Base-by-base conservation (phyloP, 2,329 filamentous ascomycete genomes). In the Torrubiellomyces zombiae region DNA sequence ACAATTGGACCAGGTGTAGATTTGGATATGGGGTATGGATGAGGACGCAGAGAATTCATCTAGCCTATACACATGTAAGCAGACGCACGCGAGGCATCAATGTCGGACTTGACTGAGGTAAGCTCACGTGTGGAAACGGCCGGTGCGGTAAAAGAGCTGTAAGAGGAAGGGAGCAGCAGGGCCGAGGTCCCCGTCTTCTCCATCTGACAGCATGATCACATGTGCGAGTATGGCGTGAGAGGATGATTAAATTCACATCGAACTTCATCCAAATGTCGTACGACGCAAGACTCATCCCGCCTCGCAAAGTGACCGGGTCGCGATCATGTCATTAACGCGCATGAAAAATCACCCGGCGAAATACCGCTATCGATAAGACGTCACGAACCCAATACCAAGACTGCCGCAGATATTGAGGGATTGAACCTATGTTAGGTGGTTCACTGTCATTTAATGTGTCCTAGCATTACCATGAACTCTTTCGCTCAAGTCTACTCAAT, bases 1-100 rank as follows among this genome's bases (percentile, higher is more conserved):
- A 53, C 79, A 86, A 39, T 68, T 71, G 28, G 71, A 65, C 78
- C 82, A 92, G 29, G 83, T 85, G 59, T 94, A 85, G 39, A 94
- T 74, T 32, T 79, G 66, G 14, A 92, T 59, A 45, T 77, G 67
- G 6, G 74, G 56, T 25, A 75, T 70, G 13, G 79, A 62, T 28
- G 56, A 44, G 28, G 56, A 38, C 12, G 68, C 44, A 37, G 67
- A 48, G 46, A 89, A 82, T 36, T 86, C 78, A 31, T 78, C 70
- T 17, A 72, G 64, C 35, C 75, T 80, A 36, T n/a, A 11, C 7
- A 5, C 18, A n/a, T 20, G 11, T 30, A 16, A 26, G 22, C 25
- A 16, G n/a, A 19, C 14, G 12, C 14, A 18, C 23, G 18, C 19
- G 23, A 16, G 16, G 6, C 7, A 13, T 9, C 8, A 16, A 9